Base-by-base conservation (phyloP, 768 basidiomycete genomes). In the Antrodiella citrinella region DNA sequence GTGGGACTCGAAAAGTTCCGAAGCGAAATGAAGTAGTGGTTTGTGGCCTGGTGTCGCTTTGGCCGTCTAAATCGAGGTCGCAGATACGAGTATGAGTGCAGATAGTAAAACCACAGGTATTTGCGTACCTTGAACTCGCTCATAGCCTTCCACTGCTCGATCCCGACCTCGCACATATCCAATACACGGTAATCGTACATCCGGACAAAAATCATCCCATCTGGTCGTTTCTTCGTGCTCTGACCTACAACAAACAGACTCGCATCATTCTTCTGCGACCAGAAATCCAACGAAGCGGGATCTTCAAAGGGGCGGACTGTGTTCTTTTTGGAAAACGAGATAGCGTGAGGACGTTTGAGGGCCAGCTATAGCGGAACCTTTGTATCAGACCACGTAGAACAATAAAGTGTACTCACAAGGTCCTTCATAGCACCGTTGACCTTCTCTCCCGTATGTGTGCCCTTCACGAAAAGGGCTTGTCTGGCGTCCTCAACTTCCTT, bases 251-350 rank as follows among this genome's bases (percentile, higher is more conserved):
- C 69, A 62, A 97, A 96, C 62, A 98, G 72, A 2, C 84, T 84
- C 2, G 93, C 92, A 58, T 98, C 96, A 68, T 98, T 98, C 70
- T 98, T 99, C 11, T 72, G 61, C 1, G 86, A 74, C 91, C 93
- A 99, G 65, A 98, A 98, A 57, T 90, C 91, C 25, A 99, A 73
- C 1, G 91, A 91, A 1, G 82, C 69, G 19, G 77, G 62, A 51
- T 88, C 76, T 58, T 98, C 95, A 62, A 99, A 98, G 3, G 96
- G 96, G 38, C 86, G 84, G 10, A 98, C 78, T 21, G 69, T 64
- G 64, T 98, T 98, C 68, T 96, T 95, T 66, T 94, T 96, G 43
- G 86, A 88, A 70, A 98, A 99, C 11, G 91, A 80, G 53, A 98
- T 86, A 0, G 84, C 84, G 60, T 95, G 57, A 0, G 96, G 95